These are phyloP conservation scores for Marasmius oreades DNA, from an alignment of 1,284 basidiomycete species.

Conservation along the genomic window DNA sequence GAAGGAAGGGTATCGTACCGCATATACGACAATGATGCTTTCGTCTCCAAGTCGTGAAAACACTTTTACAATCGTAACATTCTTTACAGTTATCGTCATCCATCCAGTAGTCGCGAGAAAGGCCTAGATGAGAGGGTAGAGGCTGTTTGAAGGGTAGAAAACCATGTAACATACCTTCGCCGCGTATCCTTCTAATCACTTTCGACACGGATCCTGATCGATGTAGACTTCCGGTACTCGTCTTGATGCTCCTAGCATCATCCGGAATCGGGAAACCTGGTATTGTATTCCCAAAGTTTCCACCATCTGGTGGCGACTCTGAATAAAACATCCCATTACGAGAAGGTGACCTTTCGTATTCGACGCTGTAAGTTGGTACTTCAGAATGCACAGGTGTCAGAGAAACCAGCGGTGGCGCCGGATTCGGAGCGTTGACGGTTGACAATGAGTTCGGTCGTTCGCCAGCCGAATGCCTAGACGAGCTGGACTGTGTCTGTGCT, in stretches of 20 bases:
- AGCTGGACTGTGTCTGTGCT: conserved; percentile 38
- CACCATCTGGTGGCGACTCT: conserved; percentile 50
- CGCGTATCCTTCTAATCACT: conserved; percentile 82
- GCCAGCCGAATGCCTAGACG: conserved; percentile 39
- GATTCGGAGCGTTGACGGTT: conserved; percentile 46
- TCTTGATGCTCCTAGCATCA: conserved; percentile 77
- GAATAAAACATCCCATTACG: conserved; percentile 46
- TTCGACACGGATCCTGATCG: conserved; percentile 82
- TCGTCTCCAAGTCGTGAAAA: conserved; percentile 88
- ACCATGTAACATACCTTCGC: conserved; percentile 58
- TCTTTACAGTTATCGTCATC: conserved; percentile 95
- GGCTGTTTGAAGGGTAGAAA: conserved; percentile 12
- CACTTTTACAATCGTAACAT: conserved; percentile 90
- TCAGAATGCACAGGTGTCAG: conserved; percentile 77
- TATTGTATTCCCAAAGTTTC: conserved; percentile 64
- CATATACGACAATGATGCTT: conserved; percentile 96
- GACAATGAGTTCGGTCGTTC: conserved; percentile 59
- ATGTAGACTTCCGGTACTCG: conserved; percentile 58
- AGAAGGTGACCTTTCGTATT: conserved; percentile 58
- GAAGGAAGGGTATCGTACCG: conserved; percentile 42
- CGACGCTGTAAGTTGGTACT: conserved; percentile 58
- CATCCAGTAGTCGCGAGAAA: conserved; percentile 94
- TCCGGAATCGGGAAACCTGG: conserved; percentile 84
- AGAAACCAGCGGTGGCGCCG: conserved; percentile 78
- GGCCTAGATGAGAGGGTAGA: conserved; percentile 39